phyloP scores from a whole-genome alignment of 2,329 filamentous ascomycete species.

The Chaetomiaceae sp. region DNA sequence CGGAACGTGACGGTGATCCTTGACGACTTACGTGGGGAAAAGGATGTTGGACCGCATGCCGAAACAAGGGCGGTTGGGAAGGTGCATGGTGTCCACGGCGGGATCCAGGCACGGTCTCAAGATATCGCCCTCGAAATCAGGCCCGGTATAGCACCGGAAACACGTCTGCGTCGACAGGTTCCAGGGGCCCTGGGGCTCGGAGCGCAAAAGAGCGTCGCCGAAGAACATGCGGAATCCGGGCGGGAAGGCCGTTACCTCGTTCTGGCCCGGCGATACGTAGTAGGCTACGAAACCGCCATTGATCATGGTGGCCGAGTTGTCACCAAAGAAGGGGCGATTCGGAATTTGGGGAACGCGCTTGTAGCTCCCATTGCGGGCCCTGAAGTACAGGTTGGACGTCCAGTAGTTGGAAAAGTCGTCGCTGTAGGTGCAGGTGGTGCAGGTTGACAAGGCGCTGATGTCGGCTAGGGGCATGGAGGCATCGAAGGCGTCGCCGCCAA shows the following conservation, averaged over 20 bases:
- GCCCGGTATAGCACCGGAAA: conserved; percentile 41
- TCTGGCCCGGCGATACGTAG: conserved; percentile 39
- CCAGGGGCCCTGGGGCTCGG: conserved; percentile 24
- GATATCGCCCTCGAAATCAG: conserved; percentile 40
- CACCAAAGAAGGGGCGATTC: conserved; percentile 37
- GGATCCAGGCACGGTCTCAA: conserved; percentile 33
- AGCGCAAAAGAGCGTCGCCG: conserved; percentile 36
- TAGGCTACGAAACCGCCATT: conserved; percentile 41
- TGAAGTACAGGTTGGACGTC: conserved; percentile 32
- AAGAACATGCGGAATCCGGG: conserved; percentile 30
- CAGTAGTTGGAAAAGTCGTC: conserved; percentile 22
- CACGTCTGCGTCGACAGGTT: conserved; percentile 34
- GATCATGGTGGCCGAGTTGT: conserved; percentile 37
- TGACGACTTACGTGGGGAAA: conserved; percentile 45
- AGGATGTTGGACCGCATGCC: conserved; percentile 43
- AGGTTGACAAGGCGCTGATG: conserved; percentile 33
- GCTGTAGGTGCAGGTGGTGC: conserved; percentile 38
- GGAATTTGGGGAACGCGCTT: not conserved
- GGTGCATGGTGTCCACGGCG: conserved; percentile 33
- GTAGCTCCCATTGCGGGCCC: conserved; percentile 26
- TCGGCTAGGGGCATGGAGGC: conserved; percentile 36
- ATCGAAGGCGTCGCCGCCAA: conserved; percentile 46
- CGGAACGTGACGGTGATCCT: not conserved
- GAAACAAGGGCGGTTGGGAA: conserved; percentile 37
- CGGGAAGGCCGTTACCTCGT: conserved; percentile 40